Conservation (phyloP, 2,329 filamentous ascomycete species). For the Microdochium trichocladiopsis region DNA sequence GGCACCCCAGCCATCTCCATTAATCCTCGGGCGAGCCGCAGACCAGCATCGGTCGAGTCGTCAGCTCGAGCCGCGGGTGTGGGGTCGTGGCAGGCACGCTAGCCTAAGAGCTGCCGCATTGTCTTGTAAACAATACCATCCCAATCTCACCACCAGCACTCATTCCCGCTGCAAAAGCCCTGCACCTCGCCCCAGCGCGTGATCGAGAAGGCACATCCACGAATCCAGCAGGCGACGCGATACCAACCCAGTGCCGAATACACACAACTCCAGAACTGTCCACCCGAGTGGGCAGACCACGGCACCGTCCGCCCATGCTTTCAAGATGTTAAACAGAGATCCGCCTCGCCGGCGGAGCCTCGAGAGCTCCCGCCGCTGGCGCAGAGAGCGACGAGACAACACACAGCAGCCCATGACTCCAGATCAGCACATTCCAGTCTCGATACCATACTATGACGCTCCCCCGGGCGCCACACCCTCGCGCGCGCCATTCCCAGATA, state of each 20-base stretch:
- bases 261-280: conserved; percentile 6
- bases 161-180: background rate
- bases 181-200: background rate
- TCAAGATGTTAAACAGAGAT: conserved; percentile 42
- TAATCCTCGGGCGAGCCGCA: background rate
- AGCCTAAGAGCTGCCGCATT: background rate
- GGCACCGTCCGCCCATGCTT: conserved; percentile 12
- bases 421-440: conserved; percentile 11
- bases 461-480: conserved; percentile 1
- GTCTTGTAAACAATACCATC: background rate
- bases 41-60: background rate
- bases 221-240: background rate
- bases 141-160: background rate
- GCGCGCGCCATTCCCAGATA: conserved; percentile 2
- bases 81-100: background rate
- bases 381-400: conserved; percentile 33
- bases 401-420: conserved; percentile 25
- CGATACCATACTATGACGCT: conserved; percentile 11
- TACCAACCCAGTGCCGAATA: background rate
- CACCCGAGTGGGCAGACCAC: conserved; percentile 11
- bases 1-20: background rate
- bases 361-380: conserved; percentile 46
- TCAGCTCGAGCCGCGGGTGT: background rate
- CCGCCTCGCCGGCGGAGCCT: conserved; percentile 48
- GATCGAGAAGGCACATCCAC: background rate